phyloP scores from a whole-genome alignment of 1,284 basidiomycete genomes.

The Ganoderma sinense region DNA sequence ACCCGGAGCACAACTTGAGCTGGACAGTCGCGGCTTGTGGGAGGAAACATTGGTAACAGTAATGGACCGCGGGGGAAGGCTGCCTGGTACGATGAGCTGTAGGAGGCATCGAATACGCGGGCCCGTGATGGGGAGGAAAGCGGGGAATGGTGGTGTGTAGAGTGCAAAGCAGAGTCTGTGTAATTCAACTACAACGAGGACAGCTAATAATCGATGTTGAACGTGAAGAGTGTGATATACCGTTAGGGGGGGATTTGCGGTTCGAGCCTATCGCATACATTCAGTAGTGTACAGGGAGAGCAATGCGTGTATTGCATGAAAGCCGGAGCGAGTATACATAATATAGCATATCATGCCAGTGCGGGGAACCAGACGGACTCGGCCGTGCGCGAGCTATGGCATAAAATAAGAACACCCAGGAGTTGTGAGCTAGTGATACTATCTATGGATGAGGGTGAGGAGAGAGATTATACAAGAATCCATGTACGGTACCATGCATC shows the following conservation, averaged over 20 bases:
- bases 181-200: background rate
- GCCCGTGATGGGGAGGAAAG: background rate
- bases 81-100: background rate
- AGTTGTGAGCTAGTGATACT: background rate
- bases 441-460: background rate
- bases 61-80: background rate
- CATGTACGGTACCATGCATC: slow-evolving; percentile 11
- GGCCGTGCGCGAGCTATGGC: background rate
- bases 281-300: background rate
- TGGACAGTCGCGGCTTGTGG: background rate
- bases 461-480: slow-evolving; percentile 7
- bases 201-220: slow-evolving; percentile 1
- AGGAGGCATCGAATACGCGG: background rate
- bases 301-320: background rate
- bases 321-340: slow-evolving; percentile 2
- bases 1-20: background rate
- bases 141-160: background rate
- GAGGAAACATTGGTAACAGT: background rate
- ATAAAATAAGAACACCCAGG: background rate
- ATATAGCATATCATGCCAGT: background rate
- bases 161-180: background rate
- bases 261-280: background rate
- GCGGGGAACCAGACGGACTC: background rate
- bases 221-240: background rate
- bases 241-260: background rate